Base-by-base conservation (phyloP, 1,139 yeast genomes). In the Waltiozyma solani region DNA sequence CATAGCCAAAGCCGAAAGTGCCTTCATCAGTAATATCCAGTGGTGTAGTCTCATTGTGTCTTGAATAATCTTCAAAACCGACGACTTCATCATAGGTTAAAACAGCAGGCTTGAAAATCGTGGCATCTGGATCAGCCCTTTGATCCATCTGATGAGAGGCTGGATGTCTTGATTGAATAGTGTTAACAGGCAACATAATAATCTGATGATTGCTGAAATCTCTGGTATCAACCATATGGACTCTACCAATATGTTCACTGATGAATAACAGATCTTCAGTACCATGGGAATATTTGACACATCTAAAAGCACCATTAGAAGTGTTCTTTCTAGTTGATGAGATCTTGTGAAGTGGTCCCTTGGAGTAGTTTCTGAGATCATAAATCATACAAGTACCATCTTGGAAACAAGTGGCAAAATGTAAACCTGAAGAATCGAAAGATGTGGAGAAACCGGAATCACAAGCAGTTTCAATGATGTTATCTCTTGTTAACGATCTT, bases 381-480 rank as follows among this genome's bases (percentile, higher is more conserved):
- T 79, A 87, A 18, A 87, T 61, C 45, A 79, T 64, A 45, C 93
- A 80, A 26, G 76, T 64, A 8, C 97, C 96, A 54, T 83, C 87
- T 59, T 87, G 95, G 56, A 85, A 86, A 20, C 89, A 79, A 0
- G 85, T 76, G 2, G 94, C 79, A 58, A 87, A 82, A 49, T 78
- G 69, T 42, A 71, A 52, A 17, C 91, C 94, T 37, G 81, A 76
- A 17, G 80, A 71, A 46, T 81, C 79, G 60, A 79, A 86, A n/a
- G 82, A 73, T 1, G 85, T 75, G 3, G 94, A 86, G 54, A 87
- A 85, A 5, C 96, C 96, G 39, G 81, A 73, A 48, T 83, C 94
- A 40, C 82, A 79, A 11, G 65, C 60, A 0, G 89, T 79, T 35
- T 68, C 66, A 31, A 82, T 59, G 3, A 67, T 49, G 31, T 60